phyloP scores from a whole-genome alignment of 208 protist genomes.

The Trypanosoma rangeli region DNA sequence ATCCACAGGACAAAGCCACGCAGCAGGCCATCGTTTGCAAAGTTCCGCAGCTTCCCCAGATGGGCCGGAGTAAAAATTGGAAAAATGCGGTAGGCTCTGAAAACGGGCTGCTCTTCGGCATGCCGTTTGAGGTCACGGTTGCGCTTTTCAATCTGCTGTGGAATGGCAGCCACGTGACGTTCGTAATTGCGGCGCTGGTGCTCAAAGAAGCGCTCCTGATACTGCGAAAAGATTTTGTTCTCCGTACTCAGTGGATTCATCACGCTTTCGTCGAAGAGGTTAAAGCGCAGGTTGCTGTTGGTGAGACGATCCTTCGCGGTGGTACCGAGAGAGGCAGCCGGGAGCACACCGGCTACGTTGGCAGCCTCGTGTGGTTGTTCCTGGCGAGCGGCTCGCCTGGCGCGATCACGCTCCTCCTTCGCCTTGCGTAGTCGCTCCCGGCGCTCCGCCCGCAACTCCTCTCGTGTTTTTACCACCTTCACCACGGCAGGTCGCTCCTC shows the following conservation, averaged over 20 bases:
- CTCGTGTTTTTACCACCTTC: constrained; percentile 54
- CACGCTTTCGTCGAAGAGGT: constrained; percentile 62
- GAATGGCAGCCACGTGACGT: constrained; percentile 74
- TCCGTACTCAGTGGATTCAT: constrained; percentile 74
- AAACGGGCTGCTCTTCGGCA: constrained; percentile 52
- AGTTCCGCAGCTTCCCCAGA: constrained; percentile 70
- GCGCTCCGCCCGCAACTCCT: constrained; percentile 64
- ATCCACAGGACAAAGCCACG: constrained; percentile 79
- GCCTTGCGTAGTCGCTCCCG: constrained; percentile 60
- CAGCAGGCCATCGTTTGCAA: constrained; percentile 76
- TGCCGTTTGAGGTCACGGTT: constrained; percentile 49
- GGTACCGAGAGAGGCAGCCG: background rate
- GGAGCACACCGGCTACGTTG: background rate
- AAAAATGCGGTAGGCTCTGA: constrained; percentile 74
- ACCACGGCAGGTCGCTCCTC: constrained; percentile 26
- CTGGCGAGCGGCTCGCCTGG: constrained; percentile 21
- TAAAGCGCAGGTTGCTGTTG: constrained; percentile 53
- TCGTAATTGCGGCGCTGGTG: constrained; percentile 83
- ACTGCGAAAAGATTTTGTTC: constrained; percentile 61
- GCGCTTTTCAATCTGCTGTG: constrained; percentile 71
- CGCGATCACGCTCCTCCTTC: constrained; percentile 38
- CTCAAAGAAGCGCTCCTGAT: constrained; percentile 72
- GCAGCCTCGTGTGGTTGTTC: background rate
- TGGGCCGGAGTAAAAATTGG: constrained; percentile 56
- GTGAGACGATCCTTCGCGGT: constrained; percentile 54